A percentile compares a stretch with the other conserved stretches of the same genome.
phyloP scores from a whole-genome alignment of 805 yeast genomes.

The Brettanomyces custersianus region DNA sequence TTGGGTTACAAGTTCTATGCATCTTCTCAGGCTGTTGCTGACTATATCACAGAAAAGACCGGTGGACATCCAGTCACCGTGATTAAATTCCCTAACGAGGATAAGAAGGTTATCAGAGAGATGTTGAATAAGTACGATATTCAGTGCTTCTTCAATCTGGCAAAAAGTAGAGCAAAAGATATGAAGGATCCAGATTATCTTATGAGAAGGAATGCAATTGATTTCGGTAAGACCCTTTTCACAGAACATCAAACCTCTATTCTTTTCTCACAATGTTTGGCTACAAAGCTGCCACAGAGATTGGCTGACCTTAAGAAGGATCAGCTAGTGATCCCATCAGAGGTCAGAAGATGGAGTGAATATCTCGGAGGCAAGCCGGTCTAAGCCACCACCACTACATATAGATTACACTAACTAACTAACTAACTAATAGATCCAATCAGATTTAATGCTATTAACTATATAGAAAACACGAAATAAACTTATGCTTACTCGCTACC shows the following conservation, averaged over 20 bases:
- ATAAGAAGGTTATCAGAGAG: constrained; percentile 88
- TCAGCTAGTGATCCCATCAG: constrained; percentile 58
- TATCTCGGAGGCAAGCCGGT: constrained; percentile 92
- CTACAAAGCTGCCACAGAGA: constrained; percentile 52
- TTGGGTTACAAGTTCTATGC: constrained; percentile 78
- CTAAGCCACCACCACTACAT: constrained; percentile 16
- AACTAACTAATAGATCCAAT: neutral
- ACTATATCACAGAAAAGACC: constrained; percentile 50
- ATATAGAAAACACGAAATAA: too few species aligned
- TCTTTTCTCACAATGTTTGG: constrained; percentile 77
- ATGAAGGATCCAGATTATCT: constrained; percentile 85
- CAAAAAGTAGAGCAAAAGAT: constrained; percentile 79
- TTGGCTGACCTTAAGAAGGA: constrained; percentile 37
- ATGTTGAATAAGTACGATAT: constrained; percentile 82
- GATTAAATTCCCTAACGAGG: constrained; percentile 87
- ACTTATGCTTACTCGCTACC: too few species aligned
- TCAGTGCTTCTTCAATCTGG: constrained; percentile 85
- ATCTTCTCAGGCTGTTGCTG: constrained; percentile 64
- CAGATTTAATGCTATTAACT: neutral
- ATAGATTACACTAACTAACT: neutral
- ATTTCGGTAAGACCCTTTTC: constrained; percentile 91
- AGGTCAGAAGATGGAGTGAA: constrained; percentile 95
- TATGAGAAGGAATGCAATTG: constrained; percentile 99
- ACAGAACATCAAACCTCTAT: constrained; percentile 93
- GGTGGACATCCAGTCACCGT: constrained; percentile 42